A percentile compares a stretch with the other conserved stretches of the same genome.
Conservation (phyloP, 2,329 filamentous ascomycete genomes). For the Diplodia scrobiculata region DNA sequence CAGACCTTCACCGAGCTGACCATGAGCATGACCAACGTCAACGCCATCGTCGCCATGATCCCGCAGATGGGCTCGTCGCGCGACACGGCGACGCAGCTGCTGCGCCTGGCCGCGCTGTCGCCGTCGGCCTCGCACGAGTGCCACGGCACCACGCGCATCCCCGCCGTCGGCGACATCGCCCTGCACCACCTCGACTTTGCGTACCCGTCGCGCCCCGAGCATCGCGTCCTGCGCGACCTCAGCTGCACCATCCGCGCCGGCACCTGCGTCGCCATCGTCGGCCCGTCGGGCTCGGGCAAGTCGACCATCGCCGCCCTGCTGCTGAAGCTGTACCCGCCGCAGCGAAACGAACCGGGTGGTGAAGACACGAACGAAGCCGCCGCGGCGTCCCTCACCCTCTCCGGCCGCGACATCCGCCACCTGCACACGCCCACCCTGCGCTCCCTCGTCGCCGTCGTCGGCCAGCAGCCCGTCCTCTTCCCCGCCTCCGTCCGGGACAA, state of each 20-base stretch:
- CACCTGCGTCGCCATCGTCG: slow-evolving; percentile 75
- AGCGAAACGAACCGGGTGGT: neutral
- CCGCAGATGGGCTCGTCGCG: slow-evolving; percentile 78
- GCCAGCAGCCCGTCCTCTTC: slow-evolving; percentile 75
- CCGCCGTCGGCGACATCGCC: slow-evolving; percentile 56
- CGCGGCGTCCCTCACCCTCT: slow-evolving; percentile 56
- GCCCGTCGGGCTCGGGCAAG: slow-evolving; percentile 86
- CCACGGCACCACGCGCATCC: slow-evolving; percentile 50
- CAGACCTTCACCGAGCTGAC: slow-evolving; percentile 79
- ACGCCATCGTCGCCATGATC: slow-evolving; percentile 69
- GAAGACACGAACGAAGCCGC: too few species aligned
- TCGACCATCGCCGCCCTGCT: slow-evolving; percentile 78
- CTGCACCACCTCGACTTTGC: slow-evolving; percentile 68
- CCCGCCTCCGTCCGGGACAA: slow-evolving; percentile 76
- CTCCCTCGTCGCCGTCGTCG: slow-evolving; percentile 65
- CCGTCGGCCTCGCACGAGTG: slow-evolving; percentile 60
- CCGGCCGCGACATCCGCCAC: slow-evolving; percentile 57
- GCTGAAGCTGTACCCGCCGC: slow-evolving; percentile 65
- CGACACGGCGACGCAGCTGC: slow-evolving; percentile 70
- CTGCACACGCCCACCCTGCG: slow-evolving; percentile 65
- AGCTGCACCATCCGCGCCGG: slow-evolving; percentile 65
- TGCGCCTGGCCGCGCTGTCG: slow-evolving; percentile 68
- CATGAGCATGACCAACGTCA: slow-evolving; percentile 76
- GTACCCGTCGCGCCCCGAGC: slow-evolving; percentile 63
- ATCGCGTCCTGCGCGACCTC: slow-evolving; percentile 63